These are phyloP conservation scores for Priceomyces fermenticarens DNA, from an alignment of 805 yeast genomes.

Conservation along the genomic window DNA sequence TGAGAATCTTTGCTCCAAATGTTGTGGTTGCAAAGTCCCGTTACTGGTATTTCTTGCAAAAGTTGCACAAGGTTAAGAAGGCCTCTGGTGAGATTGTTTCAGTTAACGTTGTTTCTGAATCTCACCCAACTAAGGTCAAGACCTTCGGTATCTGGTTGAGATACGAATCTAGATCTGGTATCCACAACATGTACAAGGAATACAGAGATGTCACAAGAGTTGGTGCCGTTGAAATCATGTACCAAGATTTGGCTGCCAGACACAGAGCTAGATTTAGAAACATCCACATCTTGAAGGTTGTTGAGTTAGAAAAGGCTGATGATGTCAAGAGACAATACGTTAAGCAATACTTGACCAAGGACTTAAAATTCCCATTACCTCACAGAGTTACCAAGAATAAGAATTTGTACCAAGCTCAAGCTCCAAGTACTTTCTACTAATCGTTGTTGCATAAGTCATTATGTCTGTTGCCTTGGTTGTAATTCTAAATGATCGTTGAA, in stretches of 20 bases:
- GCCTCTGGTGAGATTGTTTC: slow-evolving; percentile 99
- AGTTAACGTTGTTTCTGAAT: slow-evolving; percentile 86
- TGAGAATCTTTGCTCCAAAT: slow-evolving; percentile 99
- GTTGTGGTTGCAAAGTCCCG: slow-evolving; percentile 99
- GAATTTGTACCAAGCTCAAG: slow-evolving; percentile 83
- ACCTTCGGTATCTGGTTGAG: slow-evolving; percentile 99
- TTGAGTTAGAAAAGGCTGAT: slow-evolving; percentile 94
- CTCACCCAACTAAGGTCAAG: slow-evolving; percentile 98
- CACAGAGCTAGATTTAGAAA: slow-evolving; percentile 99
- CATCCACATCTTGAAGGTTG: slow-evolving; percentile 98
- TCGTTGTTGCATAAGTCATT: slow-evolving; percentile 12
- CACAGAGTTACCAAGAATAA: slow-evolving; percentile 96
- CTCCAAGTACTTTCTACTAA: slow-evolving; percentile 98
- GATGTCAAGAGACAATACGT: slow-evolving; percentile 99
- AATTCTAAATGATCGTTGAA: slow-evolving; percentile 8
- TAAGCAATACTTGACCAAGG: slow-evolving; percentile 93
- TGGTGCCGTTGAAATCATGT: slow-evolving; percentile 96
- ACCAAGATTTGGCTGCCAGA: slow-evolving; percentile 99
- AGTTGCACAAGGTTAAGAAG: slow-evolving; percentile 99
- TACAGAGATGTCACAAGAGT: slow-evolving; percentile 99
- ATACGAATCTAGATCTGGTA: slow-evolving; percentile 99
- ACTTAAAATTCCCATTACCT: slow-evolving; percentile 99
- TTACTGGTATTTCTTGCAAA: slow-evolving; percentile 99
- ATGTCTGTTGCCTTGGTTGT: slow-evolving; percentile 9
- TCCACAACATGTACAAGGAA: slow-evolving; percentile 99